phyloP scores from a whole-genome alignment of 768 basidiomycete genomes.

The Fistulinella prunicolor region DNA sequence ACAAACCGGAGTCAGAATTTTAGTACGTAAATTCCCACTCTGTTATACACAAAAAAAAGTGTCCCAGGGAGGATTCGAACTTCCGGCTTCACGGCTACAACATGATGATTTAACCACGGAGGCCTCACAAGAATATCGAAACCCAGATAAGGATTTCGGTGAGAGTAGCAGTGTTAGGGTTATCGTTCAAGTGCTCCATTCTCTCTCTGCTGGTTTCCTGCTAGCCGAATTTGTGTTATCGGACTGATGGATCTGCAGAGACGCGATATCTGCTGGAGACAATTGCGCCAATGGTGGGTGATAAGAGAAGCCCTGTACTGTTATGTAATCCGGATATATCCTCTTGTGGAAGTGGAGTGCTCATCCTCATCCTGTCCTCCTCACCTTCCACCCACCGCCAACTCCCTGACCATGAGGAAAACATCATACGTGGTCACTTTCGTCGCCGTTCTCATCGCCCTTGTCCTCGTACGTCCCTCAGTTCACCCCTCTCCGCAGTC shows the following conservation, averaged over 20 bases:
- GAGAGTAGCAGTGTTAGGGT: no score
- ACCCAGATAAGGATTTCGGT: no score
- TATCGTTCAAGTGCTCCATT: no score
- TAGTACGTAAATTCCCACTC: slow-evolving; percentile 18
- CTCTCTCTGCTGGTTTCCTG: neutral
- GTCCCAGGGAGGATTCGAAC: slow-evolving; percentile 40
- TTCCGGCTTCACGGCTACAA: slow-evolving; percentile 43
- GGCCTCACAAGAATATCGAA: no score
- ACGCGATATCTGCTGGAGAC: slow-evolving; percentile 3
- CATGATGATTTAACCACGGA: slow-evolving; percentile 46
- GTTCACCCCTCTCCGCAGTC: neutral
- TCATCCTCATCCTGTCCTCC: neutral
- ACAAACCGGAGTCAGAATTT: slow-evolving; percentile 26
- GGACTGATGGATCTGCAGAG: neutral
- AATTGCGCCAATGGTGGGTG: slow-evolving; percentile 27
- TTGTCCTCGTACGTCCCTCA: slow-evolving; percentile 48
- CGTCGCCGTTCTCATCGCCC: slow-evolving; percentile 47
- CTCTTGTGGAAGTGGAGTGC: neutral
- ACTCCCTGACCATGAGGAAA: slow-evolving; percentile 53
- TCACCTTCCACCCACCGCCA: neutral
- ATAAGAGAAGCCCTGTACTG: slow-evolving; percentile 10
- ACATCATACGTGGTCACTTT: slow-evolving; percentile 67
- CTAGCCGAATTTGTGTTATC: neutral
- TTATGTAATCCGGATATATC: slow-evolving; percentile 8
- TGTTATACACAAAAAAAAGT: no score